Evolutionary conservation across 148 eudicot genomes (phyloP).

Genomic region (Chenopodium album): DNA sequence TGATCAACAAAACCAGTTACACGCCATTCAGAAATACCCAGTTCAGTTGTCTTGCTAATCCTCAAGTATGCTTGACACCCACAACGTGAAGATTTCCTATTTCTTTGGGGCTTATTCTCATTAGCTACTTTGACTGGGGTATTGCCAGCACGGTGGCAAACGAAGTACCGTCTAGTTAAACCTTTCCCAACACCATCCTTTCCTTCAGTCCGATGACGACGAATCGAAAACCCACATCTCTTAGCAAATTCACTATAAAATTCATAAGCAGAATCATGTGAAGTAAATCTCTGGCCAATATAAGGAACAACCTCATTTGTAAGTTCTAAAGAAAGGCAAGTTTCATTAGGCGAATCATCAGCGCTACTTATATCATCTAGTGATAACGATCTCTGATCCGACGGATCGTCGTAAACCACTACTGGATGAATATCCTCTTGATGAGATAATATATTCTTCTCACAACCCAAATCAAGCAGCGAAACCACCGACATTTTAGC

Average conservation of each 20-base stretch:
- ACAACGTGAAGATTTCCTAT: slow-evolving; percentile 91
- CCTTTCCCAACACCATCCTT: slow-evolving; percentile 97
- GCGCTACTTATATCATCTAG: slow-evolving; percentile 79
- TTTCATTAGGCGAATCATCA: slow-evolving; percentile 77
- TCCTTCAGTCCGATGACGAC: slow-evolving; percentile 96
- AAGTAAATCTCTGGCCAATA: slow-evolving; percentile 79
- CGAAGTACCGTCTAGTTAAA: slow-evolving; percentile 88
- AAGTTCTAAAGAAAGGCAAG: slow-evolving; percentile 57
- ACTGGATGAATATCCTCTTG: slow-evolving; percentile 54
- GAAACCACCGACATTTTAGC: slow-evolving; percentile 23
- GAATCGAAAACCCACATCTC: slow-evolving; percentile 86
- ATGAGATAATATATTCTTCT: slow-evolving; percentile 49
- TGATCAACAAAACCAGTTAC: slow-evolving; percentile 88
- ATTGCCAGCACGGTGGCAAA: slow-evolving; percentile 96
- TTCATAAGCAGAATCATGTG: slow-evolving; percentile 91
- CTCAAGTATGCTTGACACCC: slow-evolving; percentile 94
- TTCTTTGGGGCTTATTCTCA: slow-evolving; percentile 79
- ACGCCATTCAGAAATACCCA: slow-evolving; percentile 81
- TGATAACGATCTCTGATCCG: slow-evolving; percentile 81
- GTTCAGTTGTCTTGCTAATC: slow-evolving; percentile 73
- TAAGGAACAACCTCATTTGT: slow-evolving; percentile 64
- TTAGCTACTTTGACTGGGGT: slow-evolving; percentile 68
- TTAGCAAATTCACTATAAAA: slow-evolving; percentile 86
- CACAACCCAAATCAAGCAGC: slow-evolving; percentile 24
- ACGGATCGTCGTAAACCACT: slow-evolving; percentile 64